Percentiles rank a stretch among this genome's conserved stretches.
Conservation (phyloP, 306 rosid genomes). For the Ziziphus jujuba region DNA sequence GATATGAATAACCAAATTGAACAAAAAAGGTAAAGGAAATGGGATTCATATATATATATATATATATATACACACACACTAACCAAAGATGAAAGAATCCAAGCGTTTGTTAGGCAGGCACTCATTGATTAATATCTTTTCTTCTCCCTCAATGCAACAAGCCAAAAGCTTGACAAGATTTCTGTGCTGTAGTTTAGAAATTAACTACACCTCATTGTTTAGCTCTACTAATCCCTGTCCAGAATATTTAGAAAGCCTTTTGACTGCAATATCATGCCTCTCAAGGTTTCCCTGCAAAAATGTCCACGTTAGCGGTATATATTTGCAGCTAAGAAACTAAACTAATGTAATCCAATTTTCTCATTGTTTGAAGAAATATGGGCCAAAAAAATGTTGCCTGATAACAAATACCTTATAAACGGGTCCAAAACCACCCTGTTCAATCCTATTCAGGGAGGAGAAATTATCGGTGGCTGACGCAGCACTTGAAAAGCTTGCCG, state of each 20-base stretch:
- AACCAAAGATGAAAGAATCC: slow-evolving; percentile 38
- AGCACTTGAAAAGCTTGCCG: slow-evolving; percentile 13
- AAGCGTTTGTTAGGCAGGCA: slow-evolving; percentile 33
- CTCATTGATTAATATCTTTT: slow-evolving; percentile 31
- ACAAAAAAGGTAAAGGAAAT: neutral
- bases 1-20: neutral
- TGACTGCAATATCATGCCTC: slow-evolving; percentile 29
- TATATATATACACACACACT: neutral
- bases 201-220: slow-evolving; percentile 29
- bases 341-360: neutral
- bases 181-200: slow-evolving; percentile 35
- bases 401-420: slow-evolving; percentile 25
- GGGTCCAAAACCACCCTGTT: slow-evolving; percentile 34
- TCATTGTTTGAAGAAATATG: neutral
- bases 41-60: too few species aligned
- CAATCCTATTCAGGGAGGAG: slow-evolving; percentile 21
- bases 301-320: neutral
- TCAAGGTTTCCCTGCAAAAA: slow-evolving; percentile 12
- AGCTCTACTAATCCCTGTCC: slow-evolving; percentile 35
- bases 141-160: slow-evolving; percentile 26
- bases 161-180: slow-evolving; percentile 32
- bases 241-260: slow-evolving; percentile 24
- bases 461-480: slow-evolving; percentile 19
- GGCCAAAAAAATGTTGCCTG: too few species aligned
- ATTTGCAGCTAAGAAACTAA: too few species aligned